Evolutionary conservation across 2,329 filamentous ascomycete genomes (phyloP), one percentile per base, ranked within the genome.

Genomic region (Ascochyta pisi): DNA sequence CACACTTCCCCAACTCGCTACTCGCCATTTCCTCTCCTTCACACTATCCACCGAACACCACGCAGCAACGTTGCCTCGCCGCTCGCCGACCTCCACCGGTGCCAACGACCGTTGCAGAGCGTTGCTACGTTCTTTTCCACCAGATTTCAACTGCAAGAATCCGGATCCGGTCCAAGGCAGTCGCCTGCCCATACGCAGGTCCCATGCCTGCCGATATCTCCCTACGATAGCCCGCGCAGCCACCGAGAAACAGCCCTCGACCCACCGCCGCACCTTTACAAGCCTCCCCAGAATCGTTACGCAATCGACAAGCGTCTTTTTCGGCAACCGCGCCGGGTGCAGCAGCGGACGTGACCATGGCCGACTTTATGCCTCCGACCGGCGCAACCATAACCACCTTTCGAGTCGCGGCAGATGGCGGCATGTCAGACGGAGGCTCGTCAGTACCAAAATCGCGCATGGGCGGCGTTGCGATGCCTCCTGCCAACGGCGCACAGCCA

Each of bases 381-480:
- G 73, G 71, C 61, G 67, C 72, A 53, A 73, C 73, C 39, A 71
- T 74, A 65, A 67, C 71, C 40, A 74, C 71, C 37, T 76, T 77
- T 57, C 70, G 74, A 63, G 69, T 75, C 61, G 72, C 72, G 37
- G 68, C 66, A 44, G 66, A 73, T 49, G 68, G 64, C 38, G 66
- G 62, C 49, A 50, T 52, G 13, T 60, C 61, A 29, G 63, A 69
- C 3, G 61, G 62, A 26, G 59, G 57, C n/a, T 34, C 68, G 26
- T 45, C 68, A 35, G 64, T 63, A n/a, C 58, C 69, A 22, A 71
- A 68, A 46, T 65, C 68, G 22, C 69, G 68, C 60, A 74, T 73
- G 68, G 62, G 67, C 47, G 68, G 62, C 31, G 58, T 59, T 49
- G 61, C 64, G 42, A 50, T 58, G 50, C 51, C 66, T n/a, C 42